Evolutionary conservation across 2,329 filamentous ascomycete species (phyloP), one percentile per base, ranked within the genome.

Genomic region (Phaeoacremonium minimum): DNA sequence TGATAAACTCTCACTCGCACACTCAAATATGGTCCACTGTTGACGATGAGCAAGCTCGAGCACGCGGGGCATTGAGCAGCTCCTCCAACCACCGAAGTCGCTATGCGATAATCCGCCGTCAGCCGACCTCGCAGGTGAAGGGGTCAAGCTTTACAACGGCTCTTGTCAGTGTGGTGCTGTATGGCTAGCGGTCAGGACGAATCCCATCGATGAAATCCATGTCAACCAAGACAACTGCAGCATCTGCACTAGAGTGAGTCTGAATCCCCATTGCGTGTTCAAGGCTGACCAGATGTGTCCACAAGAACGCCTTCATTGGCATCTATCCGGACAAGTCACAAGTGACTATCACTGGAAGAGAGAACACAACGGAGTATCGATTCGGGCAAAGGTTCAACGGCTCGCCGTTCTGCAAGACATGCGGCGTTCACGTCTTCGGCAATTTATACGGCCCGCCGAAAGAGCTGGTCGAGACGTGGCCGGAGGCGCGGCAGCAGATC

Each of bases 201-300:
- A 37, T 2, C 37, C 46, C 4, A 34, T 43, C 56, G 39, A 60
- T 49, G 15, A 61, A 52, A 32, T 69, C 56, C 37, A n/a, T n/a
- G 28, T 69, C 57, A 46, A 63, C 56, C 38, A 67, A 57, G 44
- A 64, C 54, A 46, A 64, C 60, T 49, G 59, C 36, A 58, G 56
- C 35, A 50, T 45, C 15, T 59, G 55, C 38, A 38, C 50, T 18
- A 42, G 56, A 11, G 51, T 55, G 45, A 6, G 45, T 40, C 2
- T 2, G 4, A n/a, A n/a, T n/a, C n/a, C n/a, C n/a, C n/a, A n/a
- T n/a, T n/a, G n/a, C n/a, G n/a, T n/a, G n/a, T n/a, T 5, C 1
- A 4, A 14, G 7, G 15, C 11, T 32, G 15, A n/a, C n/a, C n/a
- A n/a, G n/a, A 13, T 28, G n/a, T 6, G 16, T 6, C 15, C 32